Evolutionary conservation across 2,329 filamentous ascomycete species (phyloP).

Genomic region (Calonectria fujianensis): DNA sequence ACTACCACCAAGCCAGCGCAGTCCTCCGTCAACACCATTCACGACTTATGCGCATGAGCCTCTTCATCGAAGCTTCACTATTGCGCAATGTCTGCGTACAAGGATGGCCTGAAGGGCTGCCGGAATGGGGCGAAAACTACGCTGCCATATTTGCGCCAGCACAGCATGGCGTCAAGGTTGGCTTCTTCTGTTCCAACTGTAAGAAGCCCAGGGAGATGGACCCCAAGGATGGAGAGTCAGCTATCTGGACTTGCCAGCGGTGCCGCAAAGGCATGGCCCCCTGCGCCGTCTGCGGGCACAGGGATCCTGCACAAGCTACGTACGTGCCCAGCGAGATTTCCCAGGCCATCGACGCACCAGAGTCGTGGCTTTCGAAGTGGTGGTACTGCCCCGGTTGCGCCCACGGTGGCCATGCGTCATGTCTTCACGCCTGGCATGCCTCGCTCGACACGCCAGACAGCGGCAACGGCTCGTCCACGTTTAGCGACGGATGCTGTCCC

Average conservation of each 20-base stretch:
- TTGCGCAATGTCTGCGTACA: conserved; percentile 76
- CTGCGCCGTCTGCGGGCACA: conserved; percentile 76
- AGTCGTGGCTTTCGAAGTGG: conserved; percentile 67
- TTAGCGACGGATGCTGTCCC: conserved; percentile 76
- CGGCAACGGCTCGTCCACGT: conserved; percentile 53
- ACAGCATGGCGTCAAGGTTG: conserved; percentile 73
- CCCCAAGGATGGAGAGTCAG: conserved; percentile 64
- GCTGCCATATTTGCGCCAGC: conserved; percentile 71
- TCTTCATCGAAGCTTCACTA: conserved; percentile 77
- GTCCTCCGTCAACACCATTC: conserved; percentile 76
- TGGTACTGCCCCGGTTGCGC: conserved; percentile 79
- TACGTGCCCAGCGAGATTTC: conserved; percentile 59
- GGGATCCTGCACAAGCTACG: conserved; percentile 67
- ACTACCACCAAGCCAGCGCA: conserved; percentile 72
- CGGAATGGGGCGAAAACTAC: conserved; percentile 74
- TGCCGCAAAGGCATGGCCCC: conserved; percentile 72
- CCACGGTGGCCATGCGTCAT: conserved; percentile 78
- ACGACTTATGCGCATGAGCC: conserved; percentile 75
- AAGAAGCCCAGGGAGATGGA: conserved; percentile 74
- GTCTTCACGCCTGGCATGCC: conserved; percentile 76
- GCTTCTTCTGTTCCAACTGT: conserved; percentile 73
- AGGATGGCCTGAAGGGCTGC: conserved; percentile 73
- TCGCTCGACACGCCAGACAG: conserved; percentile 51
- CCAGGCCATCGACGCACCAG: conserved; percentile 51
- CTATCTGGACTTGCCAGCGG: conserved; percentile 76